A percentile compares a stretch with the other conserved stretches of the same genome.
These are phyloP conservation scores for Carex kokanica DNA, from an alignment of 176 grass and related monocot species.

Conservation along the genomic window DNA sequence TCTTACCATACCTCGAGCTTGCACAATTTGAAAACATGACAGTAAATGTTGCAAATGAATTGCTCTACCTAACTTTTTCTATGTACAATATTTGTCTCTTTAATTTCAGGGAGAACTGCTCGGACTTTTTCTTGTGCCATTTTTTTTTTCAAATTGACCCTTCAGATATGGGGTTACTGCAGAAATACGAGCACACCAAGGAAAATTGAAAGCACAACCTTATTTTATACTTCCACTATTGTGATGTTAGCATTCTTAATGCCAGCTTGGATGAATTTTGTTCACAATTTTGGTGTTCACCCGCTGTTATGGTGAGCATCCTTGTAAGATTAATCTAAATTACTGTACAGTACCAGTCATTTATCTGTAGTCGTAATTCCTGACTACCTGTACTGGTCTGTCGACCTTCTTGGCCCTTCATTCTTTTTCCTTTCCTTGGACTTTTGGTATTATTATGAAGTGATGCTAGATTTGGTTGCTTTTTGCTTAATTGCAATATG, in stretches of 20 bases:
- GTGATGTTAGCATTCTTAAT: conserved; percentile 49
- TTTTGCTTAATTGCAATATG: neutral
- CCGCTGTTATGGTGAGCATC: conserved; percentile 69
- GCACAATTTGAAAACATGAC: neutral
- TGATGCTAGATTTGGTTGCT: neutral
- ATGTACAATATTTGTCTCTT: neutral
- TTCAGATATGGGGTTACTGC: conserved; percentile 44
- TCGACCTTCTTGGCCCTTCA: neutral
- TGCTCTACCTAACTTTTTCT: conserved; percentile 20
- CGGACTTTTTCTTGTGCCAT: conserved; percentile 72
- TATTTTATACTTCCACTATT: conserved; percentile 65
- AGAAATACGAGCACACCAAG: conserved; percentile 39
- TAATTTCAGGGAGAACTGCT: conserved; percentile 65
- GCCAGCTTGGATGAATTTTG: conserved; percentile 66
- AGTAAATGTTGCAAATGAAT: neutral
- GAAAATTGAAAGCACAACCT: conserved; percentile 38
- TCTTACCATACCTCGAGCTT: neutral
- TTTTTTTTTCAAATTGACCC: conserved; percentile 54
- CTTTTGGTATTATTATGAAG: neutral
- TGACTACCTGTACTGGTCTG: neutral
- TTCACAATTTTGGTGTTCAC: conserved; percentile 62
- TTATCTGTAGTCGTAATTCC: neutral
- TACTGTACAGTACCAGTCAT: neutral
- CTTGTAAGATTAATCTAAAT: neutral
- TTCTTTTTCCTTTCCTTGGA: neutral